Percentiles rank a stretch among this genome's conserved stretches.
These are phyloP conservation scores for Coemansia sp. DNA, from an alignment of 192 early-diverging fungal species.

Conservation along the genomic window DNA sequence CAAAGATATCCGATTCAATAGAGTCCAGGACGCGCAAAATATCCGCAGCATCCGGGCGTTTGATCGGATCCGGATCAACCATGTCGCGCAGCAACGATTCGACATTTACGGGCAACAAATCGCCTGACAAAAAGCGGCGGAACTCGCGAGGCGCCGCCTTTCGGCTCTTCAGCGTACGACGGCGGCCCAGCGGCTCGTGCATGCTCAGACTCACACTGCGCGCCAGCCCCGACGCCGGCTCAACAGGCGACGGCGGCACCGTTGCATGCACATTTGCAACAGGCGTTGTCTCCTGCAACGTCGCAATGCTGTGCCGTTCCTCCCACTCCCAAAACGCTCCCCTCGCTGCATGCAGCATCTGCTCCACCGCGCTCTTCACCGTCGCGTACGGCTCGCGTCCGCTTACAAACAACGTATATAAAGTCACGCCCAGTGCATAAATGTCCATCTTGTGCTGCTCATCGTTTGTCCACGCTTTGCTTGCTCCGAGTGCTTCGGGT, in stretches of 20 bases:
- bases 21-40: constrained; percentile 37
- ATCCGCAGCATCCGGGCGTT: constrained; percentile 43
- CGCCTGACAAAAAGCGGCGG: constrained; percentile 44
- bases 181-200: constrained; percentile 25
- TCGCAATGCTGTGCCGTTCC: constrained; percentile 41
- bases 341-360: constrained; percentile 60
- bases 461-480: constrained; percentile 10
- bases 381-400: constrained; percentile 60
- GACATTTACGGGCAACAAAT: constrained; percentile 34
- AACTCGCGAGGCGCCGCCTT: constrained; percentile 38
- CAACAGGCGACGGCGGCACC: not conserved
- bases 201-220: constrained; percentile 11
- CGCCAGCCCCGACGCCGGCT: not conserved
- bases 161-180: constrained; percentile 43
- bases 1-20: constrained; percentile 51
- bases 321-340: constrained; percentile 69
- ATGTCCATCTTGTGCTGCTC: constrained; percentile 56
- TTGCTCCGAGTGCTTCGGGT: constrained; percentile 55
- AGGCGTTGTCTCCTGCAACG: constrained; percentile 19
- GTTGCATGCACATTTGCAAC: not conserved
- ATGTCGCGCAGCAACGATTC: constrained; percentile 43
- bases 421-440: constrained; percentile 59
- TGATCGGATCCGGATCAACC: constrained; percentile 35
- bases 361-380: constrained; percentile 60
- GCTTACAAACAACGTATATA: constrained; percentile 60